Conservation (phyloP, 371 early-diverging fungal species). For the Syncephalis plumigaleata region DNA sequence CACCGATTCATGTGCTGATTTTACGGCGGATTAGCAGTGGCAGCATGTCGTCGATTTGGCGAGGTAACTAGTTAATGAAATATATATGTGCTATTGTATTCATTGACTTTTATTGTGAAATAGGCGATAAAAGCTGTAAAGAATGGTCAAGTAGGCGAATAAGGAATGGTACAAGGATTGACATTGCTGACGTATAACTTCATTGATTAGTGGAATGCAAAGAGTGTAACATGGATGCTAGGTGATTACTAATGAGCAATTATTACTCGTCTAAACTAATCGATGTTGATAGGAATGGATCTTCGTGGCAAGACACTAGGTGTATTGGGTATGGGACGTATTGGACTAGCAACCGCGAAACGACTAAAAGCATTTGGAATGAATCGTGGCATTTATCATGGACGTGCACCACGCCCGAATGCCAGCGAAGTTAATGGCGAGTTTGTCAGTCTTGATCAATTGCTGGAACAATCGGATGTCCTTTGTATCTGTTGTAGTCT, state of each 20-base stretch:
- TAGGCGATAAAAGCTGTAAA: too few species aligned
- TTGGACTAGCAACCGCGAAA: constrained; percentile 55
- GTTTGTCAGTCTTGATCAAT: constrained; percentile 24
- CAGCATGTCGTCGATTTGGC: constrained; percentile 32
- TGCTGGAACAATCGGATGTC: constrained; percentile 48
- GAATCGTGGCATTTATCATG: constrained; percentile 26
- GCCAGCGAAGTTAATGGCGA: constrained; percentile 17
- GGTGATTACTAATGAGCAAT: constrained; percentile 16
- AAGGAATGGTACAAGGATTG: too few species aligned
- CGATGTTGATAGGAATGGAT: too few species aligned
- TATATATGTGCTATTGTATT: too few species aligned
- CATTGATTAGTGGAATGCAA: constrained; percentile 12
- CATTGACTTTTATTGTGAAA: too few species aligned
- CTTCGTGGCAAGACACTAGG: constrained; percentile 46
- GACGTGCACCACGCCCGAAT: constrained; percentile 19
- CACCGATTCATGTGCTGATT: constrained; percentile 77
- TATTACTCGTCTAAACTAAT: too few species aligned
- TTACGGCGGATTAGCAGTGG: constrained; percentile 52
- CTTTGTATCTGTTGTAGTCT: constrained; percentile 58
- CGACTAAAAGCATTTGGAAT: constrained; percentile 56
- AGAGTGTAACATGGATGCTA: constrained; percentile 52
- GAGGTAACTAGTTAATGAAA: too few species aligned
- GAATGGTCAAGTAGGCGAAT: too few species aligned
- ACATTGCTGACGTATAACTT: too few species aligned
- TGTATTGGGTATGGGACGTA: constrained; percentile 70